Evolutionary conservation across 2,329 filamentous ascomycete genomes (phyloP).

Genomic region (Fusarium sp.): DNA sequence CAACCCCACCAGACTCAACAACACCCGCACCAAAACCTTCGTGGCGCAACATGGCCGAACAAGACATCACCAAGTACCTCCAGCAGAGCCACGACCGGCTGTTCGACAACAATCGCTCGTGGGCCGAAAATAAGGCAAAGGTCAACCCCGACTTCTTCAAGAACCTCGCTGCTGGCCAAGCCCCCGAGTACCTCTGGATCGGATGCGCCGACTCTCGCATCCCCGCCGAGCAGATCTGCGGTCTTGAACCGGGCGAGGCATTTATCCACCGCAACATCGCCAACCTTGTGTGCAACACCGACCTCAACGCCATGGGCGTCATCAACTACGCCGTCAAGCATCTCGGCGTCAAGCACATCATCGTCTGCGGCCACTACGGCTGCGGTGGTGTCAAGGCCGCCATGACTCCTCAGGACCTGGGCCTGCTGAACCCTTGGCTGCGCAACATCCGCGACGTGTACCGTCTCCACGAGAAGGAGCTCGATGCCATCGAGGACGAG

Average conservation of each 20-base stretch:
- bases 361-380: constrained; percentile 83
- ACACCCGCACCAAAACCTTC: constrained; percentile 15
- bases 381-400: constrained; percentile 82
- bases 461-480: constrained; percentile 75
- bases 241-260: constrained; percentile 86
- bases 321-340: constrained; percentile 88
- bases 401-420: constrained; percentile 76
- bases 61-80: constrained; percentile 66
- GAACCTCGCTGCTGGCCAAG: constrained; percentile 72
- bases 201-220: constrained; percentile 92
- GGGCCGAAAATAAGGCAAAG: constrained; percentile 68
- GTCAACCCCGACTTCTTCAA: constrained; percentile 74
- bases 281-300: constrained; percentile 83
- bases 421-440: constrained; percentile 78
- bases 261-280: constrained; percentile 97
- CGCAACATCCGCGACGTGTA: constrained; percentile 81
- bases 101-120: constrained; percentile 75
- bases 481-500: constrained; percentile 71
- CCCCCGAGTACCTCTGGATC: constrained; percentile 84
- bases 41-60: constrained; percentile 49
- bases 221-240: constrained; percentile 89
- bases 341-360: constrained; percentile 83
- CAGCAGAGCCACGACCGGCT: constrained; percentile 73
- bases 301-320: constrained; percentile 83
- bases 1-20: constrained; percentile 3